Evolutionary conservation across 306 rosid genomes (phyloP).

Genomic region (Leucaena leucocephala): DNA sequence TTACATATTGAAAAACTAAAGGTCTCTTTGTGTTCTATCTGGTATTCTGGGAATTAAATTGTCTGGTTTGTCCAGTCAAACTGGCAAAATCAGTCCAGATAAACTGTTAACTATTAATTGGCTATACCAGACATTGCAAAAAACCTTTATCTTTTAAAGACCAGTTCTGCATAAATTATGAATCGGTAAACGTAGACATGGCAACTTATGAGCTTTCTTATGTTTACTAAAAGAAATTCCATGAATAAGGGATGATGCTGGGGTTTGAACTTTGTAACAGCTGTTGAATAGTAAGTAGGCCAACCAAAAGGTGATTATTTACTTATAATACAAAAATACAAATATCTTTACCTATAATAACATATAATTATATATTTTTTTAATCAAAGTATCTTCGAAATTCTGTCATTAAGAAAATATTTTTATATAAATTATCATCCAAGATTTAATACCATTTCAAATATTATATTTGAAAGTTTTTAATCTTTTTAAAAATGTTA

Average conservation of each 20-base stretch:
- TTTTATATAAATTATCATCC: background rate
- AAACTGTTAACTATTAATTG: background rate
- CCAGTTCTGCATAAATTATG: background rate
- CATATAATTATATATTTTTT: background rate
- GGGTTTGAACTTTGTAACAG: background rate
- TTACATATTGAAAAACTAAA: conserved; percentile 27
- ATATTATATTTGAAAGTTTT: background rate
- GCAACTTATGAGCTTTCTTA: background rate
- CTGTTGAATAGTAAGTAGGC: background rate
- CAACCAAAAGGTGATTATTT: background rate
- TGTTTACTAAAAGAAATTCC: background rate
- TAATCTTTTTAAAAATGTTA: background rate
- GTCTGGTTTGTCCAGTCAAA: background rate
- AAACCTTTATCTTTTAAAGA: background rate
- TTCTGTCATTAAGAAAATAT: background rate
- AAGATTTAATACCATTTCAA: background rate
- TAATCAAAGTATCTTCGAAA: background rate
- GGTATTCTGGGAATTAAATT: background rate
- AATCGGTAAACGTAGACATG: background rate
- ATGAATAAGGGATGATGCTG: background rate
- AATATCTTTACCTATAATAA: background rate
- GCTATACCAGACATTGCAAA: background rate
- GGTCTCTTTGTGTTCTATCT: conserved; percentile 1
- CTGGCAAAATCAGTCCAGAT: background rate
- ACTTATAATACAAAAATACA: background rate